Percentiles rank a stretch among this genome's conserved stretches.
These are phyloP conservation scores for Amanita polypyramis DNA, from an alignment of 768 basidiomycete genomes.

Conservation along the genomic window DNA sequence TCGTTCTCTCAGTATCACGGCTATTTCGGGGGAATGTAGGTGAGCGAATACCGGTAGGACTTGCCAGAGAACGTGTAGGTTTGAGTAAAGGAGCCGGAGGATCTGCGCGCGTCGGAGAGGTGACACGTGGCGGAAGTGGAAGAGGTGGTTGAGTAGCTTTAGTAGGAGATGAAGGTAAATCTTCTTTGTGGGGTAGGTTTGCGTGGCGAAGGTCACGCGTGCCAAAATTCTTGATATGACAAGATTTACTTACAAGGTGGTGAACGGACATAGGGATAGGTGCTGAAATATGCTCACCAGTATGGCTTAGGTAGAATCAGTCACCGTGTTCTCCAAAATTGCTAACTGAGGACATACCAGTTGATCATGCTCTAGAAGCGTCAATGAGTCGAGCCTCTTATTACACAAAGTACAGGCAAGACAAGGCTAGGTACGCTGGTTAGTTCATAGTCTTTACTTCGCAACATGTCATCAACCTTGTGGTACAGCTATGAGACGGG, in stretches of 20 bases:
- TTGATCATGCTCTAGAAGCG: slow-evolving; percentile 75
- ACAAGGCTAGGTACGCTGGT: slow-evolving; percentile 45
- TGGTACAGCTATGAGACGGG: slow-evolving; percentile 53
- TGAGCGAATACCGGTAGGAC: slow-evolving; percentile 18
- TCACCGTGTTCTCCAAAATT: background rate
- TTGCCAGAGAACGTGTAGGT: slow-evolving; percentile 21
- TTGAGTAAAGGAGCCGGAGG: slow-evolving; percentile 14
- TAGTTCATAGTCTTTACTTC: slow-evolving; percentile 1
- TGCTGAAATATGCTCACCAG: slow-evolving; percentile 27
- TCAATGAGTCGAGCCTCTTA: slow-evolving; percentile 69
- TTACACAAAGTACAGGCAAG: slow-evolving; percentile 67
- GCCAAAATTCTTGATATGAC: slow-evolving; percentile 73
- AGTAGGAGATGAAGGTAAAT: slow-evolving; percentile 16
- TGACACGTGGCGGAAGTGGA: slow-evolving; percentile 20
- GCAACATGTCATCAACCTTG: slow-evolving; percentile 36
- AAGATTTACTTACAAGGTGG: slow-evolving; percentile 53
- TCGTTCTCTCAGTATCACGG: background rate
- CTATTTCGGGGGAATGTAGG: slow-evolving; percentile 17
- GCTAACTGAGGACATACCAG: slow-evolving; percentile 37
- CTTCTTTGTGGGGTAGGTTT: slow-evolving; percentile 47
- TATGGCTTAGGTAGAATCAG: slow-evolving; percentile 30
- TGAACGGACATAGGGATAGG: background rate
- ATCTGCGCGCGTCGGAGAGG: slow-evolving; percentile 18
- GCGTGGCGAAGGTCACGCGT: slow-evolving; percentile 64
- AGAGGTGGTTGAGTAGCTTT: slow-evolving; percentile 12